phyloP scores from a whole-genome alignment of 257 asterid species.

The Nicotiana benthamiana region DNA sequence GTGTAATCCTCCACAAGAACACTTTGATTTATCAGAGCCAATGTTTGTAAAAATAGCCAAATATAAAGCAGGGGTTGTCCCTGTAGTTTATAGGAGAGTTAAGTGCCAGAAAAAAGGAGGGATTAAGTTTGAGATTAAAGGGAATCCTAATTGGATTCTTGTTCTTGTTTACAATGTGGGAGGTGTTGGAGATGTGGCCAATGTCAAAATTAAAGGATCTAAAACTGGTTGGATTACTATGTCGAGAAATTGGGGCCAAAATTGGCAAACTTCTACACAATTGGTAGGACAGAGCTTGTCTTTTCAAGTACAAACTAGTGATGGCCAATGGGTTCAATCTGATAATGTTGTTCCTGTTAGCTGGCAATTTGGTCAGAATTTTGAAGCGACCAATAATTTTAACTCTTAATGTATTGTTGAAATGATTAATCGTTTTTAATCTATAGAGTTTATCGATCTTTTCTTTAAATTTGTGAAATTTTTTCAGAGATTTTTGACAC shows the following conservation, averaged over 20 bases:
- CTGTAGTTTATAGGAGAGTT: slow-evolving; percentile 19
- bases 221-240: slow-evolving; percentile 17
- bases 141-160: slow-evolving; percentile 21
- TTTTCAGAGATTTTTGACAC: too few species aligned
- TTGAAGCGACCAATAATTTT: background rate
- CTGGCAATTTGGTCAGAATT: slow-evolving; percentile 11
- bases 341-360: background rate
- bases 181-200: slow-evolving; percentile 33
- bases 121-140: slow-evolving; percentile 23
- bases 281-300: slow-evolving; percentile 5
- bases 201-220: slow-evolving; percentile 17
- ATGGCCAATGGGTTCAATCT: background rate
- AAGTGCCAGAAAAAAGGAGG: slow-evolving; percentile 30
- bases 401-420: background rate
- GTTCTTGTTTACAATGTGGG: slow-evolving; percentile 31
- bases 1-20: slow-evolving; percentile 33
- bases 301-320: background rate
- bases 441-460: background rate
- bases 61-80: slow-evolving; percentile 34
- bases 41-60: slow-evolving; percentile 27
- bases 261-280: slow-evolving; percentile 17
- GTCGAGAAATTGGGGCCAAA: slow-evolving; percentile 36
- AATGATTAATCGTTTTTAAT: background rate
- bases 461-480: too few species aligned
- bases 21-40: slow-evolving; percentile 27